These are phyloP conservation scores for Rachicladosporium sp. DNA, from an alignment of 2,329 filamentous ascomycete species.

Conservation along the genomic window DNA sequence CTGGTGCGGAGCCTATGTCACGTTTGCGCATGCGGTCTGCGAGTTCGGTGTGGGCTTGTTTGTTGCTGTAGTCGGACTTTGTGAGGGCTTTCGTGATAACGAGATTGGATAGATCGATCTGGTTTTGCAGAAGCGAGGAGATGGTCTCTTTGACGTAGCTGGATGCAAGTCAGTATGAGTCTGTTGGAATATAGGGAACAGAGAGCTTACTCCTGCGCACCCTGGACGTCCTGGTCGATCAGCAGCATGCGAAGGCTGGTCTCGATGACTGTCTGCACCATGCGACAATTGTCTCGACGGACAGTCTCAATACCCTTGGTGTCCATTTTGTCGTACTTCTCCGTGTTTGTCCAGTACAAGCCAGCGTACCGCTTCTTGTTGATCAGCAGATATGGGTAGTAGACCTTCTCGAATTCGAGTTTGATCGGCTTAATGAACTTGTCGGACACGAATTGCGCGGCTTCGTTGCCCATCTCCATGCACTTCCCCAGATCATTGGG, in stretches of 20 bases:
- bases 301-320: constrained; percentile 99
- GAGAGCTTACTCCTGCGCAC: constrained; percentile 73
- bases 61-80: constrained; percentile 78
- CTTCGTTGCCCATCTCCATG: constrained; percentile 93
- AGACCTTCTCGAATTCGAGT: constrained; percentile 97
- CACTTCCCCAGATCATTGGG: constrained; percentile 73
- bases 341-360: constrained; percentile 89
- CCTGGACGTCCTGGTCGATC: constrained; percentile 80
- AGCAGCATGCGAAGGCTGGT: constrained; percentile 91
- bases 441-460: constrained; percentile 71
- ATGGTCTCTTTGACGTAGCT: constrained; percentile 96
- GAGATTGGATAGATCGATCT: constrained; percentile 96
- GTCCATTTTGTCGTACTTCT: constrained; percentile 99
- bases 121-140: constrained; percentile 89
- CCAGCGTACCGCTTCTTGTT: constrained; percentile 99
- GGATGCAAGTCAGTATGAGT: constrained; percentile 26
- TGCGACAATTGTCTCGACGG: constrained; percentile 83
- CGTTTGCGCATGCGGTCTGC: constrained; percentile 95
- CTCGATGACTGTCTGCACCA: constrained; percentile 95
- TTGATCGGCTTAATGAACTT: constrained; percentile 98
- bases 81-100: constrained; percentile 96
- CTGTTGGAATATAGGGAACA: constrained; percentile 1
- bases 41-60: constrained; percentile 92
- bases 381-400: constrained; percentile 94
- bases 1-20: constrained; percentile 85